Evolutionary conservation across 371 early-diverging fungal genomes (phyloP).

Genomic region (Blakeslea trispora): DNA sequence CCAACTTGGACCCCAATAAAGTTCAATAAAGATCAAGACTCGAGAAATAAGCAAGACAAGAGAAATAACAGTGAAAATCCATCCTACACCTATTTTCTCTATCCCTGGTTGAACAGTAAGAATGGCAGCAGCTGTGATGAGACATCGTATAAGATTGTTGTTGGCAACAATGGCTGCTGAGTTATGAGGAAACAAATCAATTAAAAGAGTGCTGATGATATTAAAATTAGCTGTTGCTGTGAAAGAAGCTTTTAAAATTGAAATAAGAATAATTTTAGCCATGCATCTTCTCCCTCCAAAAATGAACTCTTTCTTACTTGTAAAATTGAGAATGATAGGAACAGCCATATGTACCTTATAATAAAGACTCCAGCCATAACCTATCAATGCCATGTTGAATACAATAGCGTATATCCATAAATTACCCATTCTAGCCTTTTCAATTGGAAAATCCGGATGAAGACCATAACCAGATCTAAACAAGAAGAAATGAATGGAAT

Average conservation of each 20-base stretch:
- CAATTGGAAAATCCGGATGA: conserved; percentile 31
- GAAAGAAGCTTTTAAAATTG: conserved; percentile 34
- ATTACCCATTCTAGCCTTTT: conserved; percentile 36
- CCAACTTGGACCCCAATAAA: conserved; percentile 38
- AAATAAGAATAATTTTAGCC: too few relatives aligned
- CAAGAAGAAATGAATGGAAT: too few relatives aligned
- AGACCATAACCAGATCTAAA: too few relatives aligned
- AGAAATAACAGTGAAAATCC: conserved; percentile 39
- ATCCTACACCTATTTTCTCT: conserved; percentile 34
- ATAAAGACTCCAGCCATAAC: conserved; percentile 41
- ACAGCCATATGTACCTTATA: conserved; percentile 29
- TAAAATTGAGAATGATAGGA: conserved; percentile 30
- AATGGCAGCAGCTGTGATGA: conserved; percentile 36
- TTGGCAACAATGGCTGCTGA: conserved; percentile 45
- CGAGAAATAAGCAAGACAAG: conserved; percentile 32
- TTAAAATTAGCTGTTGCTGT: conserved; percentile 36
- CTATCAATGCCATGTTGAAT: conserved; percentile 32
- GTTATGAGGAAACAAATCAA: conserved; percentile 43
- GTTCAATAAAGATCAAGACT: conserved; percentile 25
- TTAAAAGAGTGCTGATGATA: conserved; percentile 38
- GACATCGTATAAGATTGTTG: conserved; percentile 36
- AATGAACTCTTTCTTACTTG: conserved; percentile 38
- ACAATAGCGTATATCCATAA: conserved; percentile 37
- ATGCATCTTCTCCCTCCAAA: too few relatives aligned
- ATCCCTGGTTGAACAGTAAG: conserved; percentile 31